Base-by-base conservation (phyloP, 129 eudicot species). In the Centella asiatica region DNA sequence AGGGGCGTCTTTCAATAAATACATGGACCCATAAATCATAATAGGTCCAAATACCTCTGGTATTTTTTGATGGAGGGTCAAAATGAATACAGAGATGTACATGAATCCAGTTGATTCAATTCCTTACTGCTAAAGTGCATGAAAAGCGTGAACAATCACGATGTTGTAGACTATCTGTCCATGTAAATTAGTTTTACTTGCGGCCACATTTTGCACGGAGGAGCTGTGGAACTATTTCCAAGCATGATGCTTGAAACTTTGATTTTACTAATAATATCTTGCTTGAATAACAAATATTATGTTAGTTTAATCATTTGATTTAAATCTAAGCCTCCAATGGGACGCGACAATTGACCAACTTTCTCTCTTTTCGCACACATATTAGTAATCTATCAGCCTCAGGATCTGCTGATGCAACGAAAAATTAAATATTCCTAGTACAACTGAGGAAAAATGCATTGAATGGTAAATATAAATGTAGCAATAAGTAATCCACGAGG, bases 1-100 rank as follows among this genome's bases (percentile, higher is more conserved):
- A 84, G 76, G 62, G 32, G 26, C 48, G 70, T 22, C 33, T 65
- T 64, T 44, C 4, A 57, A 31, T 18, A 49, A 4, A 0, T 8
- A 65, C 57, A 42, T 52, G 63, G 37, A 49, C 68, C 68, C 48
- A 14, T 20, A n/a, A n/a, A n/a, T n/a, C n/a, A n/a, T n/a, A 32
- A 25, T 57, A 56, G 57, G 57, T 68, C 29, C 62, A 25, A 27
- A 54, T 36, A 19, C 29, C 19, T 47, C 56, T 64, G 9, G 20
- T 64, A 17, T 13, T 18, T n/a, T n/a, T n/a, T 48, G 19, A 47
- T 12, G 40, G 62, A 31, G 62, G 57, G 45, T 62, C 37, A 31
- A 47, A 28, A 18, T 23, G 3, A 40, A 33, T 9, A 33, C 31
- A 64, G 33, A 64, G 32, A 40, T 40, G n/a, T 49, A 32, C n/a